A percentile compares a stretch with the other conserved stretches of the same genome.
phyloP scores from a whole-genome alignment of 306 rosid genomes.

The Senna siamea region DNA sequence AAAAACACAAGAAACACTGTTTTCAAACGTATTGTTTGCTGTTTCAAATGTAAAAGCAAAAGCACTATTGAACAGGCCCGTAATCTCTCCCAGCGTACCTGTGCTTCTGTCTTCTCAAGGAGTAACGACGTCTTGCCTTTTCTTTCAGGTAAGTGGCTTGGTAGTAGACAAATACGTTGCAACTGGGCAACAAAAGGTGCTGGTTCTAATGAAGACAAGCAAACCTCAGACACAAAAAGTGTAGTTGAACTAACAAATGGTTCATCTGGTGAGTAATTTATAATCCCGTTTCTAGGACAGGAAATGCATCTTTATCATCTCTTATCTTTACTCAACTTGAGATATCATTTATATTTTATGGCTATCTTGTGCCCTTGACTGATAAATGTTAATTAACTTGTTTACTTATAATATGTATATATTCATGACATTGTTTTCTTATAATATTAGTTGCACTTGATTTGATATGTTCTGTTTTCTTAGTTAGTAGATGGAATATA shows the following conservation, averaged over 20 bases:
- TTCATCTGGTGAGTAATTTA: slow-evolving; percentile 70
- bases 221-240: slow-evolving; percentile 75
- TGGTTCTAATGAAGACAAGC: slow-evolving; percentile 76
- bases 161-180: slow-evolving; percentile 94
- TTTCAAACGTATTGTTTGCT: background rate
- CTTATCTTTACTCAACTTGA: background rate
- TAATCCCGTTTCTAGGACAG: slow-evolving; percentile 23
- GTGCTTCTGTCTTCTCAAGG: background rate
- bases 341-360: background rate
- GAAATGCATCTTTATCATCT: background rate
- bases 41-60: background rate
- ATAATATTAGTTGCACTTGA: background rate
- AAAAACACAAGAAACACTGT: background rate
- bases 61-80: background rate
- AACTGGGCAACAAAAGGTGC: slow-evolving; percentile 99
- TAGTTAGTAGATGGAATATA: background rate
- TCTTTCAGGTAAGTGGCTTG: slow-evolving; percentile 92
- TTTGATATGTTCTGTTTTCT: background rate
- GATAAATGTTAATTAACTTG: background rate
- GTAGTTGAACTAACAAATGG: slow-evolving; percentile 91
- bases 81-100: background rate
- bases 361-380: slow-evolving; percentile 12
- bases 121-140: background rate
- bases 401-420: too few species aligned
- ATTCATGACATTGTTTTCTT: too few species aligned